Conservation (phyloP, 1,139 yeast genomes). For the Taiozyma onychis region DNA sequence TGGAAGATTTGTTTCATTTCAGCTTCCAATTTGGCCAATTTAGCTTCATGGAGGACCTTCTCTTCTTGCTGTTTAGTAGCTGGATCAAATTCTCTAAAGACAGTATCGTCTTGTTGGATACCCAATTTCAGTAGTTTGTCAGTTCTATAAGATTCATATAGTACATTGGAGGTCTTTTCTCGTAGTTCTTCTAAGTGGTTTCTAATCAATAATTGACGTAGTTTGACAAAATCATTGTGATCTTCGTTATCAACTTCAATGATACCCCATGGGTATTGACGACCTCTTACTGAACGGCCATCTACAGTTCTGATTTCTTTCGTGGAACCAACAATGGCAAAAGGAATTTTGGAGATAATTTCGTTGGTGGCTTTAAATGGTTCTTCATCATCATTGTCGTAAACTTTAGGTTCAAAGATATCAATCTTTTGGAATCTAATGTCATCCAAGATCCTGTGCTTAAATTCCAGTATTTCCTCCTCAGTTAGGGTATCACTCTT, state of each 20-base stretch:
- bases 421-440: conserved; percentile 70
- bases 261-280: conserved; percentile 97
- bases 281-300: conserved; percentile 84
- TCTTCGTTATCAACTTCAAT: conserved; percentile 94
- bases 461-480: conserved; percentile 74
- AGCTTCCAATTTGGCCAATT: conserved; percentile 88
- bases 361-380: conserved; percentile 56
- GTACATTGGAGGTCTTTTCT: conserved; percentile 69
- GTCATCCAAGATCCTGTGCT: conserved; percentile 70
- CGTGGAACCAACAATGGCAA: conserved; percentile 93
- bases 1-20: conserved; percentile 98
- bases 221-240: conserved; percentile 88
- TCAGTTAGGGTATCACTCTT: conserved; percentile 91
- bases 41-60: conserved; percentile 87
- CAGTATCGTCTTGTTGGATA: conserved; percentile 85
- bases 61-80: conserved; percentile 91
- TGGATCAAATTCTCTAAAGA: conserved; percentile 93
- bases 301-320: conserved; percentile 64
- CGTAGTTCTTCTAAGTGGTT: conserved; percentile 91
- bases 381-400: conserved; percentile 88
- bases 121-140: conserved; percentile 79
- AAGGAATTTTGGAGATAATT: conserved; percentile 72
- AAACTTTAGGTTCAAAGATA: conserved; percentile 72
- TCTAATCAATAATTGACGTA: conserved; percentile 85
- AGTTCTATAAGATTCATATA: conserved; percentile 88